phyloP scores from a whole-genome alignment of 768 basidiomycete species.

The Exidia glandulosa region DNA sequence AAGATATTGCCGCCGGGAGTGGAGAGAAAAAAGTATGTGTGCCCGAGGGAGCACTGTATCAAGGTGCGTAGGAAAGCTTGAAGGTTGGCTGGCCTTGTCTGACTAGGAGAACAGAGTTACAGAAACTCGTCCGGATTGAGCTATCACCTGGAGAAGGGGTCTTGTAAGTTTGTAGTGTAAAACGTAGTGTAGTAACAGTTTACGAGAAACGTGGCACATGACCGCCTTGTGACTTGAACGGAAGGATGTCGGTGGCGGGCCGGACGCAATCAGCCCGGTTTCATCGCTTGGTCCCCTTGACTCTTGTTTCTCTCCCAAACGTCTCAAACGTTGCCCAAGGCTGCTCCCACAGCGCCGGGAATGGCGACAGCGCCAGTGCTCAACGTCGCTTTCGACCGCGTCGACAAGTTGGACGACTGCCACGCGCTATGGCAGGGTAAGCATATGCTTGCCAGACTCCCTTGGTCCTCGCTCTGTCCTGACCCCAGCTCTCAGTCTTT shows the following conservation, averaged over 20 bases:
- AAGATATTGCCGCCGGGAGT: no score
- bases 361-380: background rate
- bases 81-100: background rate
- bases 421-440: background rate
- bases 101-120: no score
- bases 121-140: no score
- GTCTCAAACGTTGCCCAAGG: background rate
- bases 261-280: background rate
- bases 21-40: background rate
- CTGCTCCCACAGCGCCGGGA: background rate
- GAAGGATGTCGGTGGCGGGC: no score
- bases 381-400: background rate
- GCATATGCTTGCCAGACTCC: background rate
- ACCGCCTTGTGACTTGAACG: no score
- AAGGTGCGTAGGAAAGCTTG: background rate
- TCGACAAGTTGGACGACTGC: background rate
- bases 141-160: no score
- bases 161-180: no score
- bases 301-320: background rate
- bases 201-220: no score
- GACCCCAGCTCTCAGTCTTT: slow-evolving; percentile 42
- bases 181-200: no score
- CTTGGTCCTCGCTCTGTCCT: background rate
- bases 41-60: background rate
- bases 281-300: background rate